Evolutionary conservation across 202 grass and related monocot genomes (phyloP), one percentile per base, ranked within the genome.

Genomic region (Dendrocalamus latiflorus): DNA sequence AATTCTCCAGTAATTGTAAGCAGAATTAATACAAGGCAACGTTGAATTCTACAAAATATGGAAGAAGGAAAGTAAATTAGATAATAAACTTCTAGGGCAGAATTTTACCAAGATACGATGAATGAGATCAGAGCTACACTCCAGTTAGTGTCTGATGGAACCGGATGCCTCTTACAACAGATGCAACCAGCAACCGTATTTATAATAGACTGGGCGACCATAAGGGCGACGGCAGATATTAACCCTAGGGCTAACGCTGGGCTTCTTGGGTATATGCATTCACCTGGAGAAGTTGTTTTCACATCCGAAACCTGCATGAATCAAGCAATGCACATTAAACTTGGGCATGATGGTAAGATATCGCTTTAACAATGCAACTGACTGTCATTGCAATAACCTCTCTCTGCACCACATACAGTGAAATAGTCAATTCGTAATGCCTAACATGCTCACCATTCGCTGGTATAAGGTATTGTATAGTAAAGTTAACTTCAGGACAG

Each of bases 171-270:
- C 89, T 93, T 98, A 83, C 95, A 98, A 76, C 95, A 98, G 75
- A 98, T 93, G 76, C 95, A 98, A 50, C 95, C 95, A 68, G 93
- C 93, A 15, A 98, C 87, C 0, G 93, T 79, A 45, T 95, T 98
- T 48, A 98, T 95, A n/a, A 91, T 87, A 15, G 87, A 88, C 44
- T 95, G 95, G 2, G 91, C 93, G 16, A 93, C 74, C 91, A 98
- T 87, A 76, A 98, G 95, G 48, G 91, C 70, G 9, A 92, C 66
- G 0, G 89, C 95, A 72, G 95, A 93, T 77, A 83, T 83, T 38
- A 98, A 78, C 22, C 95, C 95, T 18, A 98, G 85, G 44, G 82
- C 74, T 61, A 98, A 88, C 50, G 95, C 93, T 16, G 95, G 93
- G 44, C 85, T 98, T 71, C 83, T 95, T 18, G 95, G 95, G 80